Base-by-base conservation (phyloP, 2,329 filamentous ascomycete genomes). In the Cladosporium sp. region DNA sequence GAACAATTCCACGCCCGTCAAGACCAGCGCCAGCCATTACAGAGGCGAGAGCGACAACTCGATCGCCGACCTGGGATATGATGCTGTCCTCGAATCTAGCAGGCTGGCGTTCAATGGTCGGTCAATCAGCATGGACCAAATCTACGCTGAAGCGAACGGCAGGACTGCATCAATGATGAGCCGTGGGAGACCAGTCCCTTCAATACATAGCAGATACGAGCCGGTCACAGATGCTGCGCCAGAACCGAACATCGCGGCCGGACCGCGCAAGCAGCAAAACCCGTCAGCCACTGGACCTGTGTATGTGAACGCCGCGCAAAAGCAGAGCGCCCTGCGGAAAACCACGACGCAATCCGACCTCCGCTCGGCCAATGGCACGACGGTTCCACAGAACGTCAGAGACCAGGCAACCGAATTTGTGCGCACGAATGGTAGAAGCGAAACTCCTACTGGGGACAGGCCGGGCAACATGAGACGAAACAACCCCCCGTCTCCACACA, bases 231-330 rank as follows among this genome's bases (percentile, higher is more conserved):
- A 95, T 75, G 91, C 92, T 61, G 93, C 93, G 30, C 93, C 94
- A 15, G 94, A 90, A 44, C 94, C 94, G 5, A 93, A 88, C 32
- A 85, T 97, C 41, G 92, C 92, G 38, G 90, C 85, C 59, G 93
- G 93, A 5, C 92, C 93, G 65, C 87, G 92, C 58, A 82, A 78
- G 69, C 76, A 78, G 65, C 79, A 80, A 69, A 80, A 80, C 70
- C 80, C 74, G 11, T 68, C 66, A 3, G 73, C 71, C 34, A 73
- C 71, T 73, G 75, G 80, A 15, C 74, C 74, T 10, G 74, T 76
- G 7, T 76, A 73, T 54, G 73, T 76, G 54, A 73, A 74, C 66
- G 66, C 69, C 30, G 72, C 73, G n/a, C 67, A 65, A 44, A 72
- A 70, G 64, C 68, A 70, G 32, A 71, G 68, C 62, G 66, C 70